Conservation (phyloP, 768 basidiomycete genomes). For the Hydnomerulius pinastri region DNA sequence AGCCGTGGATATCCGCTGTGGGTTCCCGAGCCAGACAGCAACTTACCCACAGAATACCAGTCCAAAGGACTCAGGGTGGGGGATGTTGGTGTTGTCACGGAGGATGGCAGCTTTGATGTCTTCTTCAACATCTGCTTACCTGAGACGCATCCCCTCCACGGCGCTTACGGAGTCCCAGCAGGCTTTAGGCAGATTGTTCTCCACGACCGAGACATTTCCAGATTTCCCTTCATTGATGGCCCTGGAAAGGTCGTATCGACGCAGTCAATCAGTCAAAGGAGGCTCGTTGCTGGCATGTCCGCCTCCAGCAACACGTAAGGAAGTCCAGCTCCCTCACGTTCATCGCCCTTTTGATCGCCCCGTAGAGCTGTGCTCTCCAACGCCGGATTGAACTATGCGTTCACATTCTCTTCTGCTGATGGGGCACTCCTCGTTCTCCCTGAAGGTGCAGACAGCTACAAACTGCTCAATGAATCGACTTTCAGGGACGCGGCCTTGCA, state of each 20-base stretch:
- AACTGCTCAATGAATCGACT: conserved; percentile 23
- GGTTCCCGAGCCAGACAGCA: conserved; percentile 33
- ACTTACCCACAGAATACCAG: conserved; percentile 25
- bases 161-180: conserved; percentile 28
- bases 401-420: conserved; percentile 23
- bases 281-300: neutral
- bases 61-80: conserved; percentile 37
- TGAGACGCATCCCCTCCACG: conserved; percentile 31
- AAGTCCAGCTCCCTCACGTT: neutral
- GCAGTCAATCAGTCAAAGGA: too few species aligned
- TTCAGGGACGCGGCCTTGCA: conserved; percentile 29
- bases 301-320: neutral
- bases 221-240: neutral
- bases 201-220: neutral
- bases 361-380: neutral
- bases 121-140: conserved; percentile 41
- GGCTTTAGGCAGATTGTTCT: conserved; percentile 29
- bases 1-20: conserved; percentile 38
- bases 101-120: conserved; percentile 37
- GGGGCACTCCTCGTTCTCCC: conserved; percentile 38
- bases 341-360: neutral
- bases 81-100: conserved; percentile 40
- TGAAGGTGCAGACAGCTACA: conserved; percentile 30
- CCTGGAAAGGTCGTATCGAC: neutral
- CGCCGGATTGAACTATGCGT: too few species aligned